Evolutionary conservation across 1,139 yeast genomes (phyloP).

Genomic region (Yamadazyma atlantica): DNA sequence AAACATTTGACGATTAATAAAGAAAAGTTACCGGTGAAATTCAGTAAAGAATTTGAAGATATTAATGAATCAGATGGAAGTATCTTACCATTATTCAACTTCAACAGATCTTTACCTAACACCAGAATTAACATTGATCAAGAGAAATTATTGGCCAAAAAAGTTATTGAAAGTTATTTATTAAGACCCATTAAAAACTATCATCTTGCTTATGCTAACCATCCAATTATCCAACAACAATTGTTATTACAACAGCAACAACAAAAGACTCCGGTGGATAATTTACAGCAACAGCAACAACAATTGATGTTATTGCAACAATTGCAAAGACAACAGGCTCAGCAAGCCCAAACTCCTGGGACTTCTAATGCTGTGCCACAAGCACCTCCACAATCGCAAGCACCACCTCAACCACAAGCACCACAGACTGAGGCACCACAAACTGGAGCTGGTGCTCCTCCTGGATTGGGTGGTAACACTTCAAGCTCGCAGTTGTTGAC

Average conservation of each 20-base stretch:
- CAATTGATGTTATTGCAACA: constrained; percentile 31
- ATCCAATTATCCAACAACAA: constrained; percentile 44
- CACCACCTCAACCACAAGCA: constrained; percentile 10
- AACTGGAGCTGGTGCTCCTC: constrained; percentile 10
- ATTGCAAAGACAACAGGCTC: constrained; percentile 20
- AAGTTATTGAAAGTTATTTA: constrained; percentile 42
- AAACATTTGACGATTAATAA: constrained; percentile 30
- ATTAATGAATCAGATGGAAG: constrained; percentile 14
- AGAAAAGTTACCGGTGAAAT: constrained; percentile 21
- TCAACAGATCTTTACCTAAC: constrained; percentile 20
- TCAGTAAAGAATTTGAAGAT: constrained; percentile 34
- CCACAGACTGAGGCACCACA: constrained; percentile 13
- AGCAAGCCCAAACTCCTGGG: constrained; percentile 1
- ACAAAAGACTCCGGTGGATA: constrained; percentile 8
- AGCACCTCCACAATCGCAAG: constrained; percentile 16
- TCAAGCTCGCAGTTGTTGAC: constrained; percentile 63
- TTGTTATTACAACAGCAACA: constrained; percentile 30
- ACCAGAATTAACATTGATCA: constrained; percentile 30
- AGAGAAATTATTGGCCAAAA: constrained; percentile 39
- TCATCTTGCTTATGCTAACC: constrained; percentile 49
- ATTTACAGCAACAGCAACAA: constrained; percentile 24
- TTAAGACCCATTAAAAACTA: constrained; percentile 47
- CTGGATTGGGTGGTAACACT: constrained; percentile 23
- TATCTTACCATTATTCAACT: constrained; percentile 42
- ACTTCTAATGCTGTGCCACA: constrained; percentile 12